Conservation (phyloP, 108 stramenopile species). For the Cyclotella cryptica region DNA sequence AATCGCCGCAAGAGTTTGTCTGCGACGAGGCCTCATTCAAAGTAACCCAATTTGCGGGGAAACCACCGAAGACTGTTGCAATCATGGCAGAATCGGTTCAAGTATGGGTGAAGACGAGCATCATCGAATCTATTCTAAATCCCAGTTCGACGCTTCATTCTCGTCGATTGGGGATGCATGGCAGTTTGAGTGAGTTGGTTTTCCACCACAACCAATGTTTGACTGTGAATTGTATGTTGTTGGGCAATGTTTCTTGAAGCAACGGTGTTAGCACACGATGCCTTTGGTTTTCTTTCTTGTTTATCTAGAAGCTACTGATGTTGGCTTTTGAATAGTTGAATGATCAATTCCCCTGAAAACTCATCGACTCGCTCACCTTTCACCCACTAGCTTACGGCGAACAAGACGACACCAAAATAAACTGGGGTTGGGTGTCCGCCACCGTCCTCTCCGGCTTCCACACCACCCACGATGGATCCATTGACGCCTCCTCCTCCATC, state of each 20-base stretch:
- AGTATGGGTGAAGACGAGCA: conserved; percentile 29
- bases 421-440: conserved; percentile 52
- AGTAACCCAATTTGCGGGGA: no score
- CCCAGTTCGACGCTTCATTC: conserved; percentile 10
- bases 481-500: conserved; percentile 18
- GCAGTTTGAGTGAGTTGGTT: conserved; percentile 9
- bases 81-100: conserved; percentile 21
- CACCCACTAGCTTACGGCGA: neutral
- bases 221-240: neutral
- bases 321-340: neutral
- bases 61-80: no score
- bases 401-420: conserved; percentile 20
- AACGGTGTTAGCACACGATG: neutral
- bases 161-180: conserved; percentile 12
- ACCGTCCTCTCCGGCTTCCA: conserved; percentile 14
- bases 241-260: neutral
- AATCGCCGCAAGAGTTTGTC: no score
- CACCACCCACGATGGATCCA: conserved; percentile 11
- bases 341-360: neutral
- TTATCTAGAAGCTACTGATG: no score
- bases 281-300: neutral
- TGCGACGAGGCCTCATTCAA: no score
- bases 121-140: conserved; percentile 21
- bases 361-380: neutral
- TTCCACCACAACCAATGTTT: neutral